Conservation (phyloP, 2,329 filamentous ascomycete genomes). For the Davidsoniella eucalypti region DNA sequence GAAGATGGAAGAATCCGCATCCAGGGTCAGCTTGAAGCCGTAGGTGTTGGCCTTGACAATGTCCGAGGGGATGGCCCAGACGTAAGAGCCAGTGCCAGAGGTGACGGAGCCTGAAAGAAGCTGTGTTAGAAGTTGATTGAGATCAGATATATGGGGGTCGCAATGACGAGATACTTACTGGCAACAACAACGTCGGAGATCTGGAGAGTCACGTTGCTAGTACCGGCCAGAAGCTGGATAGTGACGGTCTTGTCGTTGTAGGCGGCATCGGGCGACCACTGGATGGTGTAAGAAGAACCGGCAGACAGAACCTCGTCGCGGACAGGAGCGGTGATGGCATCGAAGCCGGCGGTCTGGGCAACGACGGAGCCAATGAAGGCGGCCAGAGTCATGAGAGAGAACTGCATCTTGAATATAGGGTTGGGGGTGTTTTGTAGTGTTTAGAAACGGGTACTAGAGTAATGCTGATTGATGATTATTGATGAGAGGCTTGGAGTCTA, state of each 20-base stretch:
- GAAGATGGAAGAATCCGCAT: conserved; percentile 31
- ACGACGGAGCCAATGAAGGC: conserved; percentile 34
- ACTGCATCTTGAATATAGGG: conserved; percentile 34
- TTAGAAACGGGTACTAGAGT: conserved; percentile 1
- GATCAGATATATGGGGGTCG: neutral
- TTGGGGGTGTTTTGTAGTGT: conserved; percentile 11
- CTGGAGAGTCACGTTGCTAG: conserved; percentile 25
- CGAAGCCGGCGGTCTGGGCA: conserved; percentile 40
- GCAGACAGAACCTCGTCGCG: conserved; percentile 28
- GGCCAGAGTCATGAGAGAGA: conserved; percentile 27
- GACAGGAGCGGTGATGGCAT: conserved; percentile 33
- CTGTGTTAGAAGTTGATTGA: neutral
- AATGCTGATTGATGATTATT: conserved; percentile 1
- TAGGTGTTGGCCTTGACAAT: conserved; percentile 33
- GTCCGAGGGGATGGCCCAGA: conserved; percentile 32
- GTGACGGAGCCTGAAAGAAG: conserved; percentile 27
- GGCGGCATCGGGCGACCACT: conserved; percentile 28
- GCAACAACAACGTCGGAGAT: conserved; percentile 21
- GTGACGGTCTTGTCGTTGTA: conserved; percentile 29
- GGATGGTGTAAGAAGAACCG: conserved; percentile 32
- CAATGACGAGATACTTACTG: conserved; percentile 26
- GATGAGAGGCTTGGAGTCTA: neutral
- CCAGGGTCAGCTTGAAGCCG: conserved; percentile 38
- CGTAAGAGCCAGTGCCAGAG: conserved; percentile 28
- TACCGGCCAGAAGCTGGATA: conserved; percentile 39